These are phyloP conservation scores for Kwoniella bestiolae DNA, from an alignment of 768 basidiomycete genomes.

Conservation along the genomic window DNA sequence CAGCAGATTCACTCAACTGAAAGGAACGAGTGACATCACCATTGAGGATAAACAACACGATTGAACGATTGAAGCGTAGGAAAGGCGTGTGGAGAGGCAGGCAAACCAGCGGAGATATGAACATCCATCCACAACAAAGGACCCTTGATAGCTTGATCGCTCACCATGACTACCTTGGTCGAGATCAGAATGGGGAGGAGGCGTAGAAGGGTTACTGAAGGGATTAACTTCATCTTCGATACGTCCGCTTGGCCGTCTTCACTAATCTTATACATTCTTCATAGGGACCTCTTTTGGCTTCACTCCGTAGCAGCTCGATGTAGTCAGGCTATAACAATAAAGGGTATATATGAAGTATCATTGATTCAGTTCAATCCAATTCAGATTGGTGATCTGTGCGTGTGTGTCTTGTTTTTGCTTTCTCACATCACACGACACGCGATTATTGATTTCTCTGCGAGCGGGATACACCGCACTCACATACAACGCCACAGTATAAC, in stretches of 20 bases:
- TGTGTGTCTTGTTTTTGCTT: background rate
- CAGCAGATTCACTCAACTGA: background rate
- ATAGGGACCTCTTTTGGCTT: too few species aligned
- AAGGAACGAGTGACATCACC: constrained; percentile 14
- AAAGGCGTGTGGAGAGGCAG: background rate
- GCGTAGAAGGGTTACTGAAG: too few species aligned
- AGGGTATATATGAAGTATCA: background rate
- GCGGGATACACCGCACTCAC: background rate
- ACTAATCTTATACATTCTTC: too few species aligned
- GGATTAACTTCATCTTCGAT: too few species aligned
- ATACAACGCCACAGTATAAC: background rate
- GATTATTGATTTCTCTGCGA: background rate
- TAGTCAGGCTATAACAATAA: too few species aligned
- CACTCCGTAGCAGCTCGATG: too few species aligned
- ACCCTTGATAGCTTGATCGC: background rate
- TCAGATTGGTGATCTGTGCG: background rate
- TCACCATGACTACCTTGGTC: background rate
- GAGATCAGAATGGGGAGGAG: background rate
- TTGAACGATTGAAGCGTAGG: background rate
- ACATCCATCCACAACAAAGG: background rate
- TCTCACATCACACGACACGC: background rate
- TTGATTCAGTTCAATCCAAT: too few species aligned
- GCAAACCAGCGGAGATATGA: background rate
- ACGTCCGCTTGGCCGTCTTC: too few species aligned
- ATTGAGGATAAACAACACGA: background rate